Evolutionary conservation across 139 green algal genomes (phyloP).

Genomic region (Diplosphaera chodatii): DNA sequence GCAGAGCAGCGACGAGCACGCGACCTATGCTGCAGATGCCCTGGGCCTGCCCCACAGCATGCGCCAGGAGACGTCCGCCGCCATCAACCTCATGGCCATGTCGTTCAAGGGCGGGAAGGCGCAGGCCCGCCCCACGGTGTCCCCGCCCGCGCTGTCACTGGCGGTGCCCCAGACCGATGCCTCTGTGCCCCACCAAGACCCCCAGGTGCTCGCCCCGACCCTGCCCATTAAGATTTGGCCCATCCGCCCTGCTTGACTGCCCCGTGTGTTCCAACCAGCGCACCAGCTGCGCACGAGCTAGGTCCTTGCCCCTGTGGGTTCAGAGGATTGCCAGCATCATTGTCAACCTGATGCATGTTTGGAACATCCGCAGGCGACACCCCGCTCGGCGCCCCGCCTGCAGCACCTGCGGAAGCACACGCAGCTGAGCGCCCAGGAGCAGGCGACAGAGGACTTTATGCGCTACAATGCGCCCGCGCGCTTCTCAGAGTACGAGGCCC

Average conservation of each 20-base stretch:
- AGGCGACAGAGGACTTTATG: not conserved
- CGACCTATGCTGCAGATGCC: not conserved
- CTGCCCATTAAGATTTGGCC: too few relatives aligned
- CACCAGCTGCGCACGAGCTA: too few relatives aligned
- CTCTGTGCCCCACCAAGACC: not conserved
- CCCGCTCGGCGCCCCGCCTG: not conserved
- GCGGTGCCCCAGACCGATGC: not conserved
- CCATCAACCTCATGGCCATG: slow-evolving; percentile 59
- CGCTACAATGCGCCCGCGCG: not conserved
- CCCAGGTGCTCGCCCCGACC: not conserved
- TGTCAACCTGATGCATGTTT: too few relatives aligned
- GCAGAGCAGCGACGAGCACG: not conserved
- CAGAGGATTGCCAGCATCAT: too few relatives aligned
- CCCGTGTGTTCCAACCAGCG: too few relatives aligned
- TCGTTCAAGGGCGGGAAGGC: slow-evolving; percentile 5
- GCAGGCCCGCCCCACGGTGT: too few relatives aligned
- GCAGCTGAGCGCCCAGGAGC: not conserved
- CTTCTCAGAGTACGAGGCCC: not conserved
- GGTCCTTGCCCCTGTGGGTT: too few relatives aligned
- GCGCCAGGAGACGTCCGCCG: slow-evolving; percentile 37
- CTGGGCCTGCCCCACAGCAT: slow-evolving; percentile 5
- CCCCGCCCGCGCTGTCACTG: not conserved
- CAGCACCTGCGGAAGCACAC: not conserved
- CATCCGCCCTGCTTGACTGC: too few relatives aligned
- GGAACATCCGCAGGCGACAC: too few relatives aligned